Evolutionary conservation across 306 rosid genomes (phyloP), one percentile per base, ranked within the genome.

Genomic region (Rosa persica): DNA sequence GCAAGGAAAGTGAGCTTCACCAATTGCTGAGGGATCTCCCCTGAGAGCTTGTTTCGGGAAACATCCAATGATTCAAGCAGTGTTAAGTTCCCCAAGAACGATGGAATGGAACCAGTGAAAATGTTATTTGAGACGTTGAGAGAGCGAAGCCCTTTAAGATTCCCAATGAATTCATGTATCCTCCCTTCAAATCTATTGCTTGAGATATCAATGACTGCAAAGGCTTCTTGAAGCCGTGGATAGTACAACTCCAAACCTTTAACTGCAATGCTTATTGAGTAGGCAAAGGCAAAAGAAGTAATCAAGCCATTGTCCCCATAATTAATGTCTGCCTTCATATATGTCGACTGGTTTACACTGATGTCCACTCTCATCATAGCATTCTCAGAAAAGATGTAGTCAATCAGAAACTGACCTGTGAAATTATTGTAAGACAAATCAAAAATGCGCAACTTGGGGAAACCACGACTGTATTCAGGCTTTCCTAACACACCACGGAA

Each of bases 351-450:
- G 23, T 69, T 69, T 0, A 23, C 5, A 1, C 1, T 6, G 27
- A 23, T 13, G 7, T 5, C 11, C 13, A 36, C 22, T 46, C 55
- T 46, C 49, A 46, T 49, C 55, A 49, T 49, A 16, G 55, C 55
- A 51, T 51, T 16, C 22, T 17, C 8, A 5, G 57, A 51, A 19
- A 51, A 51, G 57, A 51, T 16, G 30, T 44, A 70, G 0, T 44
- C 7, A 23, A n/a, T 6, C 4, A n/a, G 74, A 23, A 70, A 15
- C 13, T 16, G 13, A 0, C 74, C 74, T 3, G 74, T 44, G n/a
- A 70, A 70, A 70, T 70, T 25, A 46, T 70, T 70, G 57, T 70
- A 25, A 44, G 74, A 25, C 40, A 70, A 16, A 25, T 70, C 42
- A 22, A 70, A 5, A 70, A 70, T 15, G 13, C 40, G 40, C 30